Evolutionary conservation across 805 yeast genomes (phyloP).

Genomic region (Metschnikowia noctiluminum): DNA sequence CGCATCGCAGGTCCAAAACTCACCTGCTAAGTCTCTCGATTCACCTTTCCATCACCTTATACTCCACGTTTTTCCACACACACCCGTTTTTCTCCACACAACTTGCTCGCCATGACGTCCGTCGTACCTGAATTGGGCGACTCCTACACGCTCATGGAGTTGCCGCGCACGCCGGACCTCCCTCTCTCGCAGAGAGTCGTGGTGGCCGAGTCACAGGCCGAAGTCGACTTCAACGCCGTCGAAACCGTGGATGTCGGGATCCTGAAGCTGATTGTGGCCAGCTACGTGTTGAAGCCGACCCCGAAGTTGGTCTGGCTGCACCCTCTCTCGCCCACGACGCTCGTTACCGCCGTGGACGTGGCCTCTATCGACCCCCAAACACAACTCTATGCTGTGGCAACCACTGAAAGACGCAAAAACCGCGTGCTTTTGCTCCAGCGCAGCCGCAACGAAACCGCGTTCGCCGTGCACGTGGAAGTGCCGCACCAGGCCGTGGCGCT

Average conservation of each 20-base stretch:
- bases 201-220: constrained; percentile 16
- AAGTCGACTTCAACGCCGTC: constrained; percentile 10
- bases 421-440: constrained; percentile 15
- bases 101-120: constrained; percentile 7
- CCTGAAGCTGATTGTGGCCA: constrained; percentile 50
- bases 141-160: constrained; percentile 19
- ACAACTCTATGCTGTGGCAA: constrained; percentile 34
- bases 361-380: constrained; percentile 11
- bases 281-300: constrained; percentile 51
- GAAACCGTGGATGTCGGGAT: constrained; percentile 49
- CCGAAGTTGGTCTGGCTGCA: constrained; percentile 57
- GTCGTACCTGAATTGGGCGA: constrained; percentile 17
- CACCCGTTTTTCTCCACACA: background rate
- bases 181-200: constrained; percentile 16
- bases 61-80: background rate
- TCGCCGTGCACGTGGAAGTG: constrained; percentile 11
- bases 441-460: constrained; percentile 11
- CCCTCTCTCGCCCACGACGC: constrained; percentile 47
- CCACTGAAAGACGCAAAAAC: constrained; percentile 33
- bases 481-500: constrained; percentile 12
- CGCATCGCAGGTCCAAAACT: background rate
- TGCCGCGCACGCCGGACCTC: constrained; percentile 19
- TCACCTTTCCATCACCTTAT: background rate
- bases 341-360: constrained; percentile 41
- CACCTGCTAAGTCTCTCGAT: background rate